phyloP scores from a whole-genome alignment of 2,329 filamentous ascomycete species.

The Ophiostoma sp. region DNA sequence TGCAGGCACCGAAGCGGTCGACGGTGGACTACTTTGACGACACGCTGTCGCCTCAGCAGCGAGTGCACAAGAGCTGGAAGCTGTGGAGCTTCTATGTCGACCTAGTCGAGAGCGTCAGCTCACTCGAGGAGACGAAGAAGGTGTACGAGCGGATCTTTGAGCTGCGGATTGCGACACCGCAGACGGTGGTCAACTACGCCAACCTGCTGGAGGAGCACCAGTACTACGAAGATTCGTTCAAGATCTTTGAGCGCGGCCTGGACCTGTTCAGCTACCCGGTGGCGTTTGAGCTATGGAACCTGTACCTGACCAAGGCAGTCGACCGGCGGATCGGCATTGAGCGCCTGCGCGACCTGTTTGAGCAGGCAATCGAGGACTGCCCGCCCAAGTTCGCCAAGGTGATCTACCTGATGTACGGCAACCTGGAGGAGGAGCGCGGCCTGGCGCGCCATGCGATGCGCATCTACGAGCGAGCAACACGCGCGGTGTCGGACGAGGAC shows the following conservation, averaged over 20 bases:
- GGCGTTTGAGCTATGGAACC: slow-evolving; percentile 96
- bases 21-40: slow-evolving; percentile 99
- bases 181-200: slow-evolving; percentile 97
- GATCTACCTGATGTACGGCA: slow-evolving; percentile 96
- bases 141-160: slow-evolving; percentile 98
- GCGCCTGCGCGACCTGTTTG: slow-evolving; percentile 86
- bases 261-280: slow-evolving; percentile 99
- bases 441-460: slow-evolving; percentile 96
- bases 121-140: slow-evolving; percentile 83
- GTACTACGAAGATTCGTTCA: slow-evolving; percentile 97
- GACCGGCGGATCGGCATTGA: slow-evolving; percentile 96
- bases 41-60: slow-evolving; percentile 83
- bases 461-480: slow-evolving; percentile 94
- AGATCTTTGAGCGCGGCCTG: slow-evolving; percentile 89
- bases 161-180: slow-evolving; percentile 92
- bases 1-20: slow-evolving; percentile 94
- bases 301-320: slow-evolving; percentile 95
- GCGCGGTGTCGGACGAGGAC: slow-evolving; percentile 91
- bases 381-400: slow-evolving; percentile 94
- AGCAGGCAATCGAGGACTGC: slow-evolving; percentile 91
- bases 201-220: slow-evolving; percentile 90
- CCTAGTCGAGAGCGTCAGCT: slow-evolving; percentile 88
- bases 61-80: slow-evolving; percentile 99
- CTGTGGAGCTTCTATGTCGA: slow-evolving; percentile 99
- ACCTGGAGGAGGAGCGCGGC: slow-evolving; percentile 90